These are phyloP conservation scores for Mycosphaerelloides madeirae DNA, from an alignment of 2,329 filamentous ascomycete species.

Conservation along the genomic window DNA sequence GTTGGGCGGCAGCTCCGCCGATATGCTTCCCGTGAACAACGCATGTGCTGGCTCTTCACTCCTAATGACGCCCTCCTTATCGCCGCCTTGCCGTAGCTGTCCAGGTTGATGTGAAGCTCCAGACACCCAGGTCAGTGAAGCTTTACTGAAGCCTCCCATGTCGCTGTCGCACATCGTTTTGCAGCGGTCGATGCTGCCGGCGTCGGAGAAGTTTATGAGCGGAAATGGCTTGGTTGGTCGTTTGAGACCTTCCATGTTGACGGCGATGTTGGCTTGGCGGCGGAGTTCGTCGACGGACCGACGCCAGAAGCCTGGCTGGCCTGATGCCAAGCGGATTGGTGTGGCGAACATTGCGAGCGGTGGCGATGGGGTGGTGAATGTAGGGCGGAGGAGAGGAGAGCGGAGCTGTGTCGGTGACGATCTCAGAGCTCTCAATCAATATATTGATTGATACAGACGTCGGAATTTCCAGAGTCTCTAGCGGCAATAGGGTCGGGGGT, in stretches of 20 bases:
- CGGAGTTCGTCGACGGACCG: constrained; percentile 57
- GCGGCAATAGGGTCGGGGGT: no score
- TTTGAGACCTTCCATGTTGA: constrained; percentile 65
- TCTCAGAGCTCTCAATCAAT: no score
- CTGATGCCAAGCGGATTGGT: constrained; percentile 16
- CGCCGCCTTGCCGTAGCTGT: constrained; percentile 13
- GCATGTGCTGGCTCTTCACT: constrained; percentile 57
- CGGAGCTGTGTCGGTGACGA: neutral
- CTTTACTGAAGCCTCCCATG: constrained; percentile 79
- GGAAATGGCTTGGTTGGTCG: constrained; percentile 59
- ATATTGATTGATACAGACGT: no score
- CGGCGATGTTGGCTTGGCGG: constrained; percentile 53
- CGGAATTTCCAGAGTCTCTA: no score
- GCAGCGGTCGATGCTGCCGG: constrained; percentile 41
- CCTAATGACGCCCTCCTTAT: constrained; percentile 12
- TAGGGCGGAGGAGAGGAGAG: neutral
- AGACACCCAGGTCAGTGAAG: constrained; percentile 59
- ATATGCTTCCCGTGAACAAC: constrained; percentile 83
- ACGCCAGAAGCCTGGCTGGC: constrained; percentile 49
- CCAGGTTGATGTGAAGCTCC: constrained; percentile 18
- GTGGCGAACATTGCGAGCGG: constrained; percentile 17
- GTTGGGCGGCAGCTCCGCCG: constrained; percentile 72
- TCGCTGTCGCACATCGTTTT: constrained; percentile 81
- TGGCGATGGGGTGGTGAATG: neutral
- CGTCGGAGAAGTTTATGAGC: constrained; percentile 59